These are phyloP conservation scores for Scolecobasidium constrictum DNA, from an alignment of 2,329 filamentous ascomycete species.

Conservation along the genomic window DNA sequence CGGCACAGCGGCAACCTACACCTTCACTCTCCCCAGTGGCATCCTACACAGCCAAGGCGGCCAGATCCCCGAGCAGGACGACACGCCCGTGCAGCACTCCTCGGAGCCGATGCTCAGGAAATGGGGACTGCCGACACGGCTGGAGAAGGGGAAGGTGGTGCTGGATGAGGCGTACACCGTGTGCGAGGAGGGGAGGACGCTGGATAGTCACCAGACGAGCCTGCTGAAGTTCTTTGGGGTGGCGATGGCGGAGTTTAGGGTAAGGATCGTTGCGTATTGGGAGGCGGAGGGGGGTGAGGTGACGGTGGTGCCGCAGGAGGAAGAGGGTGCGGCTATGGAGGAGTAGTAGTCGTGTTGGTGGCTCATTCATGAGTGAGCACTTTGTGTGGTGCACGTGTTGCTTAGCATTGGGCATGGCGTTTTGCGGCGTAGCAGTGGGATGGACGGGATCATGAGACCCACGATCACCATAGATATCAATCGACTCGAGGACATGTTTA, in stretches of 20 bases:
- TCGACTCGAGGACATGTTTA: too few relatives aligned
- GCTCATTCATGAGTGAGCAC: slow-evolving; percentile 10
- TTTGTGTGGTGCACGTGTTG: slow-evolving; percentile 5
- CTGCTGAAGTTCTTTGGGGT: slow-evolving; percentile 90
- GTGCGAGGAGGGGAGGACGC: slow-evolving; percentile 71
- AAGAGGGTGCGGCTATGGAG: not conserved
- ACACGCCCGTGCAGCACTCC: slow-evolving; percentile 77
- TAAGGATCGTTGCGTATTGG: slow-evolving; percentile 60
- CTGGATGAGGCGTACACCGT: slow-evolving; percentile 64
- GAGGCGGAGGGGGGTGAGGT: slow-evolving; percentile 1
- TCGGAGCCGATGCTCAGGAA: slow-evolving; percentile 85
- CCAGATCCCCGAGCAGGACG: slow-evolving; percentile 67
- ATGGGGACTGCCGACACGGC: slow-evolving; percentile 77
- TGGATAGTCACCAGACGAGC: slow-evolving; percentile 88
- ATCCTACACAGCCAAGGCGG: slow-evolving; percentile 68
- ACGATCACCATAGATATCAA: too few relatives aligned
- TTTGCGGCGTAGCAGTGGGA: too few relatives aligned
- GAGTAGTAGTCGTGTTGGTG: too few relatives aligned
- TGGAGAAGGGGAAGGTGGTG: slow-evolving; percentile 80
- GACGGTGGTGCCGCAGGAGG: slow-evolving; percentile 2
- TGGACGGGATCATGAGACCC: too few relatives aligned
- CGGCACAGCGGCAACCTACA: slow-evolving; percentile 61
- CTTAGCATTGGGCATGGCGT: not conserved
- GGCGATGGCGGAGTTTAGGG: slow-evolving; percentile 80
- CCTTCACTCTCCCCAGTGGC: slow-evolving; percentile 74